Conservation (phyloP, 83 land plant genomes). For the Diphasiastrum complanatum region DNA sequence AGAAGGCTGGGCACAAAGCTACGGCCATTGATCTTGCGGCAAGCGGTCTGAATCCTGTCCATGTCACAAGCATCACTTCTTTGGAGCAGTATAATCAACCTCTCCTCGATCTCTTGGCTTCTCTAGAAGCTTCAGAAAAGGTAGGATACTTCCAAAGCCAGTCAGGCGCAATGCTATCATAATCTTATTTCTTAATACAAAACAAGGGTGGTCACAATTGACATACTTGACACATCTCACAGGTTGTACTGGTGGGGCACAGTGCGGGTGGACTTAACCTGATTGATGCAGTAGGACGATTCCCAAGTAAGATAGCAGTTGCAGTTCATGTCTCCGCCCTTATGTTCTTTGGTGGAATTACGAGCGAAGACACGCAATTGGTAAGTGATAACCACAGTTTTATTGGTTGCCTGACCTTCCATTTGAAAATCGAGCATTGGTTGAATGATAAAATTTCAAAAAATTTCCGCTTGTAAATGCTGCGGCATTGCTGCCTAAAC, state of each 20-base stretch:
- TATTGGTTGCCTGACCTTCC: too few species aligned
- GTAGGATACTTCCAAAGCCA: constrained; percentile 13
- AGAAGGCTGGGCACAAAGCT: constrained; percentile 38
- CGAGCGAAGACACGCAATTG: neutral
- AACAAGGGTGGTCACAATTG: too few species aligned
- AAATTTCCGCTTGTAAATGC: too few species aligned
- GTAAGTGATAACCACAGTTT: too few species aligned
- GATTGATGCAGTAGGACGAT: constrained; percentile 26
- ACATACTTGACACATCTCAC: neutral
- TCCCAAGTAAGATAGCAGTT: constrained; percentile 26
- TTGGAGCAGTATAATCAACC: constrained; percentile 39
- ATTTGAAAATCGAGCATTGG: too few species aligned
- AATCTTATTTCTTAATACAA: too few species aligned
- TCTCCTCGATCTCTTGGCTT: constrained; percentile 27
- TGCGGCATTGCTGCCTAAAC: too few species aligned
- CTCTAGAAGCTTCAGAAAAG: constrained; percentile 30
- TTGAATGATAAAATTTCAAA: too few species aligned
- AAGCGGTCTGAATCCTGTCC: constrained; percentile 30
- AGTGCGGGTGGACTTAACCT: constrained; percentile 51
- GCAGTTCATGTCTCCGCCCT: constrained; percentile 7
- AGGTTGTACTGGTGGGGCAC: constrained; percentile 52
- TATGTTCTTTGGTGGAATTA: neutral
- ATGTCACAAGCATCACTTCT: constrained; percentile 16
- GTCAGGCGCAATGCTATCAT: too few species aligned
- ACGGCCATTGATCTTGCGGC: constrained; percentile 29